Base-by-base conservation (phyloP, 805 yeast genomes). In the Candida vartiovaarae region DNA sequence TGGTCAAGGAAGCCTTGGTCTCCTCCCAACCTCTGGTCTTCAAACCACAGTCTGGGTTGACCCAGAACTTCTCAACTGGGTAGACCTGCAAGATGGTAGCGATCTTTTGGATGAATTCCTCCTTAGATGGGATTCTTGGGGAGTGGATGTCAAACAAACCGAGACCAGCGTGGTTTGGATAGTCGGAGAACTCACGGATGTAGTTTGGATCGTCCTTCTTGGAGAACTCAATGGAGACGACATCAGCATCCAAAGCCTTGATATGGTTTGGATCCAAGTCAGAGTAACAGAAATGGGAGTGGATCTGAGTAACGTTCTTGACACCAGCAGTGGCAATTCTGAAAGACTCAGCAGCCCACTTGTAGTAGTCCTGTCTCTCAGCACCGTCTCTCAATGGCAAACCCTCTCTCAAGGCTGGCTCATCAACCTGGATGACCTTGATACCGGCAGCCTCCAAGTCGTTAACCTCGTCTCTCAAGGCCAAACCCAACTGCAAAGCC, bases 11-110 rank as follows among this genome's bases (percentile, higher is more conserved):
- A 66, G 82, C 89, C 68, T 75, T 88, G 62, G 91, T 87, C 81
- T 93, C 99, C 61, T 85, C 88, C 99, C 99, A 93, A 62, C 95
- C 96, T 84, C 99, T 90, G 71, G 99, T 93, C 86, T 93, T 93
- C 72, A 93, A 82, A 82, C 99, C 99, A 82, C 99, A 93, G 78
- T 93, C 99, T 66, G 99, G 99, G 95, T 93, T 93, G 68, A 93
- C 95, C 99, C 99, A 93, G 82, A 93, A 86, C 74, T 90, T 91
- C 71, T 86, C 87, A 67, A 93, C 95, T 69, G 97, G 97, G 80
- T 91, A 91, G 50, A 86, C 93, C 78, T 89, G 88, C 73, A 93
- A 76, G 76, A 93, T 90, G 70, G 88, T 93, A 66, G 80, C 81
- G 65, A 93, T 87, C 76, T 96, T 89, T 67, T 82, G 73, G 70